These are phyloP conservation scores for Scheffersomyces stambukii DNA, from an alignment of 1,139 yeast genomes.

Conservation along the genomic window DNA sequence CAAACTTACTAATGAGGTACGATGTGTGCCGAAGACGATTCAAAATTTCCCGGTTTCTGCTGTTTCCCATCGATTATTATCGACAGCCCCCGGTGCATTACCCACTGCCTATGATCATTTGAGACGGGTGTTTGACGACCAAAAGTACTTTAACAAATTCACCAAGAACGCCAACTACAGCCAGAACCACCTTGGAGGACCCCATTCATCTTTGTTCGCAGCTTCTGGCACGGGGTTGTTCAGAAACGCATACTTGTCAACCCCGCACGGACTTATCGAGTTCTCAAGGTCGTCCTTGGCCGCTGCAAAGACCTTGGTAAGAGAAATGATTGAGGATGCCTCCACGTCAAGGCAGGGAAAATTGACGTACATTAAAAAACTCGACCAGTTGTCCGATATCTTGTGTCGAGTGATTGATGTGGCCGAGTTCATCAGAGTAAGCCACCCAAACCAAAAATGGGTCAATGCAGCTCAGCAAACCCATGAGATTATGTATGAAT, in stretches of 20 bases:
- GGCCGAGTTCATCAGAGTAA: slow-evolving; percentile 87
- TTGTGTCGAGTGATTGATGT: slow-evolving; percentile 91
- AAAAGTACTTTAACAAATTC: slow-evolving; percentile 35
- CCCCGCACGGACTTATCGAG: slow-evolving; percentile 65
- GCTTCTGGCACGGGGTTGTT: slow-evolving; percentile 58
- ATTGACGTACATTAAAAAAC: slow-evolving; percentile 51
- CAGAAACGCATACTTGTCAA: slow-evolving; percentile 60
- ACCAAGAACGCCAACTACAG: slow-evolving; percentile 14
- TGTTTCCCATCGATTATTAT: too few relatives aligned
- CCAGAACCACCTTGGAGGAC: slow-evolving; percentile 3
- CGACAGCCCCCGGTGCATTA: background rate
- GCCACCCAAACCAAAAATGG: slow-evolving; percentile 74
- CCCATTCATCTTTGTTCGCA: slow-evolving; percentile 13
- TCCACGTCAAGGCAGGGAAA: slow-evolving; percentile 40
- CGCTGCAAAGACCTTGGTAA: slow-evolving; percentile 61
- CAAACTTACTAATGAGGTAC: too few relatives aligned
- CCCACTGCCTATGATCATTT: slow-evolving; percentile 15
- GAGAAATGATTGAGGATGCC: slow-evolving; percentile 47
- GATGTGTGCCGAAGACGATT: too few relatives aligned
- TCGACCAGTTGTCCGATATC: slow-evolving; percentile 84
- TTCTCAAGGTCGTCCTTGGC: slow-evolving; percentile 63
- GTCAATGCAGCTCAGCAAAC: slow-evolving; percentile 81
- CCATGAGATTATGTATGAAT: slow-evolving; percentile 86
- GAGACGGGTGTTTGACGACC: slow-evolving; percentile 44
- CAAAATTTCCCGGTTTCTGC: too few relatives aligned